Percentiles rank a stretch among this genome's conserved stretches.
Conservation (phyloP, 2,329 filamentous ascomycete species). For the Pseudocercospora musae region DNA sequence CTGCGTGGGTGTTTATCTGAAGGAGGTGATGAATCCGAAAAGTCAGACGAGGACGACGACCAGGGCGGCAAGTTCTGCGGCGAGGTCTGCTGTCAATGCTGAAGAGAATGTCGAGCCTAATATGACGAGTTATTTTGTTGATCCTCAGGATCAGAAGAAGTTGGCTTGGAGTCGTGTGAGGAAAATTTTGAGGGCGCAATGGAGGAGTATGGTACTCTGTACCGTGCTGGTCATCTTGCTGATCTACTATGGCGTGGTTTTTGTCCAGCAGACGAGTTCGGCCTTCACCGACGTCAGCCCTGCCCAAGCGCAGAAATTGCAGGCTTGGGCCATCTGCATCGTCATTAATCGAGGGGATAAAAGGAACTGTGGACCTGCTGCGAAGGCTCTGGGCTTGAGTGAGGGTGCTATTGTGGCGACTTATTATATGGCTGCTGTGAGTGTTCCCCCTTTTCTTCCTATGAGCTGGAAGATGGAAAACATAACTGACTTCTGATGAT, state of each 20-base stretch:
- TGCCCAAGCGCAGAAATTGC: constrained; percentile 48
- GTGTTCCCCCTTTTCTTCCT: not conserved
- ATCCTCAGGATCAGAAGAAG: constrained; percentile 11
- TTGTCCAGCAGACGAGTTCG: constrained; percentile 67
- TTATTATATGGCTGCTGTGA: constrained; percentile 62
- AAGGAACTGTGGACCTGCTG: constrained; percentile 57
- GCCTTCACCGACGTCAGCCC: constrained; percentile 50
- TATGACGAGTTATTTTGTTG: not conserved
- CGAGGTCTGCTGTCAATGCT: not conserved
- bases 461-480: not conserved
- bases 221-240: constrained; percentile 75
- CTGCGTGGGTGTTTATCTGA: constrained; percentile 37
- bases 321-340: constrained; percentile 67
- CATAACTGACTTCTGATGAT: not conserved
- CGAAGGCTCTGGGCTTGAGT: constrained; percentile 51
- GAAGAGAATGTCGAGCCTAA: constrained; percentile 8
- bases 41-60: not conserved
- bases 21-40: constrained; percentile 11
- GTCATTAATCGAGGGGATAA: constrained; percentile 56
- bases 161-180: constrained; percentile 63
- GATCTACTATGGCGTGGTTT: constrained; percentile 78
- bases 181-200: constrained; percentile 74
- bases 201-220: constrained; percentile 73
- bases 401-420: constrained; percentile 69
- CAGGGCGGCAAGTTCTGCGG: not conserved